Evolutionary conservation across 805 yeast species (phyloP).

Genomic region (Metschnikowia noctiluminum): DNA sequence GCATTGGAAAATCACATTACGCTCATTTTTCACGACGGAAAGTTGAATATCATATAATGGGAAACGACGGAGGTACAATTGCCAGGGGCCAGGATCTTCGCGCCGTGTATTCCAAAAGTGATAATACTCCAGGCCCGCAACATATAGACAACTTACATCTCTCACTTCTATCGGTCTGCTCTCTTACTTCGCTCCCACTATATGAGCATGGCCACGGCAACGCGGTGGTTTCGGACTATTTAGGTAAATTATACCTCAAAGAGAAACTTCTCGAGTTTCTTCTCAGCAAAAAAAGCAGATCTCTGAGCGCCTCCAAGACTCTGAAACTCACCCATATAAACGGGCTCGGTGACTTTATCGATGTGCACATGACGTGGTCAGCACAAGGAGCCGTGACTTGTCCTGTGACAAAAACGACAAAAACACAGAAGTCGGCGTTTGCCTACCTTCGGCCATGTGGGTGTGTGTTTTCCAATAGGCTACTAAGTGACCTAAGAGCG

Average conservation of each 20-base stretch:
- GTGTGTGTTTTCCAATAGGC: conserved; percentile 31
- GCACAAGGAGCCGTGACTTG: conserved; percentile 22
- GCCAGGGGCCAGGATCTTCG: conserved; percentile 54
- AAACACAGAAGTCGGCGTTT: conserved; percentile 17
- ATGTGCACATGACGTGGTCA: conserved; percentile 13
- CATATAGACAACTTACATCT: conserved; percentile 19
- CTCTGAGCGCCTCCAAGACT: not conserved
- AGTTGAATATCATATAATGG: conserved; percentile 17
- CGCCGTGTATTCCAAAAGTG: conserved; percentile 23
- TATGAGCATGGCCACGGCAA: conserved; percentile 18
- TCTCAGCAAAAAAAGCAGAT: conserved; percentile 30
- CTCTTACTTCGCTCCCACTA: conserved; percentile 42
- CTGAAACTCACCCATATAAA: conserved; percentile 8
- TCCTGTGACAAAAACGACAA: conserved; percentile 27
- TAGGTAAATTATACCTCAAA: conserved; percentile 64
- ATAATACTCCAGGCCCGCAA: not conserved
- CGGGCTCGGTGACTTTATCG: conserved; percentile 15
- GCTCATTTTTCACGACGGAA: not conserved
- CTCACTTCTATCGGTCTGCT: conserved; percentile 47
- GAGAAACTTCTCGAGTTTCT: conserved; percentile 59
- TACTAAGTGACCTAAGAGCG: conserved; percentile 19
- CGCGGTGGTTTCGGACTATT: conserved; percentile 65
- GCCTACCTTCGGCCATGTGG: conserved; percentile 38
- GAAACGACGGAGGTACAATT: conserved; percentile 72
- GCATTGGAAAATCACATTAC: too few relatives aligned